Evolutionary conservation across 331 rosid genomes (phyloP), one percentile per base, ranked within the genome.

Genomic region (Acacia concinna): DNA sequence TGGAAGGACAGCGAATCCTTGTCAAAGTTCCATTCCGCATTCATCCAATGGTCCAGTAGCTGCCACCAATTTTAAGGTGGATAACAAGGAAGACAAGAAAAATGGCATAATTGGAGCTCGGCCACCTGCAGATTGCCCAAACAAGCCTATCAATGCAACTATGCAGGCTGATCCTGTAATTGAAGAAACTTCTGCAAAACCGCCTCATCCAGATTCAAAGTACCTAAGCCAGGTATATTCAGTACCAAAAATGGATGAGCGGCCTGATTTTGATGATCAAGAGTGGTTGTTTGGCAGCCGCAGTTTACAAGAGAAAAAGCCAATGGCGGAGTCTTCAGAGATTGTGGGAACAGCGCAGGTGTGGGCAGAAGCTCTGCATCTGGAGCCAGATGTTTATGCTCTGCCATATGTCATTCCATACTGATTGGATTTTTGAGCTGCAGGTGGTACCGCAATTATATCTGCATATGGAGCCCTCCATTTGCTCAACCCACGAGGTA

Each of bases 331-430:
- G 82, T 83, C 84, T 81, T 80, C 85, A 31, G 75, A 43, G 76
- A 76, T 34, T 82, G 87, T 80, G 78, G 92, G 74, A 73, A 75
- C 79, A 49, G 88, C 71, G 5, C 88, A 82, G 71, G 97, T 92
- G 31, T 95, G 98, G 98, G 93, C 95, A 18, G 94, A 92, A 82
- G 93, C 84, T 77, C 82, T 87, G 86, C 91, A 84, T 81, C 77
- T 95, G 71, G 94, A 87, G 86, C 75, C 86, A 71, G 96, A 91
- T 75, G 70, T 92, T 70, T 84, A 70, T 68, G 97, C 97, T 70
- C 86, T 92, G 79, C 99, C 99, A 1, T 95, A 95, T 79, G 99
- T 95, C 67, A 78, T 95, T 84, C 99, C 97, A 15, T 93, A 93
- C 85, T 93, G 87, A 96, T 79, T 73, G 68, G 49, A 75, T 81